phyloP scores from a whole-genome alignment of 257 asterid species.

The Nicotiana obtusifolia region DNA sequence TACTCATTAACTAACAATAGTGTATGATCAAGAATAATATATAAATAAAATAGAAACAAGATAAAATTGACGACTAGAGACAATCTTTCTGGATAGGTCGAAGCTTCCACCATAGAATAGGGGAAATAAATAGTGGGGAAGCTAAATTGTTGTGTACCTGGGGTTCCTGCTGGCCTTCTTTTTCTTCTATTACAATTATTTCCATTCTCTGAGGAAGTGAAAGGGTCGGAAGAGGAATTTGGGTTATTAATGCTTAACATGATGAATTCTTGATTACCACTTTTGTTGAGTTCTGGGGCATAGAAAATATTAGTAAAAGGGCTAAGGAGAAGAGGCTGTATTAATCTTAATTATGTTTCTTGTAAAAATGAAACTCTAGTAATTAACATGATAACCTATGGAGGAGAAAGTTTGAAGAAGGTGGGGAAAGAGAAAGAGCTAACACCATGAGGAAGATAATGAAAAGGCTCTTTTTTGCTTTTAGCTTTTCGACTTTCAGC shows the following conservation, averaged over 20 bases:
- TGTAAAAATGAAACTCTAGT: too few species aligned
- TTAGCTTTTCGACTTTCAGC: too few species aligned
- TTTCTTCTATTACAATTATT: slow-evolving; percentile 12
- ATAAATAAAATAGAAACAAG: background rate
- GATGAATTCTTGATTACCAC: background rate
- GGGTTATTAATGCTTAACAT: slow-evolving; percentile 26
- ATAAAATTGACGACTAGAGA: background rate
- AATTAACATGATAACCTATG: too few species aligned
- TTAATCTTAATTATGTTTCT: too few species aligned
- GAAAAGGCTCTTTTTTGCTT: too few species aligned
- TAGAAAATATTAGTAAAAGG: background rate
- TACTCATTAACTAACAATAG: too few species aligned
- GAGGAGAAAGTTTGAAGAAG: too few species aligned
- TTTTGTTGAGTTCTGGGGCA: background rate
- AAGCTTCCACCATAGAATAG: background rate
- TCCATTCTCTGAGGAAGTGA: slow-evolving; percentile 23
- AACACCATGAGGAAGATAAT: too few species aligned
- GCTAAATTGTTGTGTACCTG: slow-evolving; percentile 13
- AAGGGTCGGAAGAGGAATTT: slow-evolving; percentile 27
- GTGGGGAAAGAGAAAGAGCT: too few species aligned
- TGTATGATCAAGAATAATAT: too few species aligned
- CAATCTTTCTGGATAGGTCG: background rate
- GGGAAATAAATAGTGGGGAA: background rate
- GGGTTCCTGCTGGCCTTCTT: slow-evolving; percentile 33
- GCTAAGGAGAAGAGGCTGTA: too few species aligned